Evolutionary conservation across 352 stramenopile species (phyloP).

Genomic region (Pythium aphanidermatum): DNA sequence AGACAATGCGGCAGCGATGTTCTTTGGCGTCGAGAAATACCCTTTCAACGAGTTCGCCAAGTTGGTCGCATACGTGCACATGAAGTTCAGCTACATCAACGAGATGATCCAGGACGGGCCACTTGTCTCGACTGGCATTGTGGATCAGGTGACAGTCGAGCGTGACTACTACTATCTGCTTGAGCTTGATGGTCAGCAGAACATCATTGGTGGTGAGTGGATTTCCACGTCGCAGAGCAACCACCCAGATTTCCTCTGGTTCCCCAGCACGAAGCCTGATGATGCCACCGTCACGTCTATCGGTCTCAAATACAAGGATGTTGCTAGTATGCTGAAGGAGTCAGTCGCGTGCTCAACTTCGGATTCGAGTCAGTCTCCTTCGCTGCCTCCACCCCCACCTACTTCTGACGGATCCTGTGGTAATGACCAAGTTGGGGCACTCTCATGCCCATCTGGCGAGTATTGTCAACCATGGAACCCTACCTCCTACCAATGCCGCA

Average conservation of each 20-base stretch:
- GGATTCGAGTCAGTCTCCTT: conserved; percentile 10
- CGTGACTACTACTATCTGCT: conserved; percentile 60
- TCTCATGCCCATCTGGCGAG: conserved; percentile 22
- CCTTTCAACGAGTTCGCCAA: conserved; percentile 24
- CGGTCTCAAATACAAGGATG: conserved; percentile 12
- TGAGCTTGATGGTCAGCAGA: conserved; percentile 50
- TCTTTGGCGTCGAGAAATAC: conserved; percentile 20
- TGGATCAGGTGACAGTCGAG: conserved; percentile 38
- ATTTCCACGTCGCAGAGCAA: conserved; percentile 38
- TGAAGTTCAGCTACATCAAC: conserved; percentile 47
- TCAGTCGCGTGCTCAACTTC: conserved; percentile 18
- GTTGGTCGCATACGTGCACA: conserved; percentile 26
- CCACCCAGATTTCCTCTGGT: conserved; percentile 71
- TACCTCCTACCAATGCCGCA: conserved; percentile 44
- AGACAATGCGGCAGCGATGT: conserved; percentile 15
- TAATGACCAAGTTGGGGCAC: conserved; percentile 13
- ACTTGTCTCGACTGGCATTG: conserved; percentile 34
- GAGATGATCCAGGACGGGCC: conserved; percentile 42
- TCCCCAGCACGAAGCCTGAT: conserved; percentile 22
- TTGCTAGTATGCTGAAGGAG: conserved; percentile 5
- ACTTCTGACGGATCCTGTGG: conserved; percentile 1
- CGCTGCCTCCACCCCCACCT: neutral
- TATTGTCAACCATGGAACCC: conserved; percentile 56
- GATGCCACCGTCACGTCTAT: conserved; percentile 3
- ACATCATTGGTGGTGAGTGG: conserved; percentile 73